Base-by-base conservation (phyloP, 2,329 filamentous ascomycete genomes). In the Colletotrichum navitas region DNA sequence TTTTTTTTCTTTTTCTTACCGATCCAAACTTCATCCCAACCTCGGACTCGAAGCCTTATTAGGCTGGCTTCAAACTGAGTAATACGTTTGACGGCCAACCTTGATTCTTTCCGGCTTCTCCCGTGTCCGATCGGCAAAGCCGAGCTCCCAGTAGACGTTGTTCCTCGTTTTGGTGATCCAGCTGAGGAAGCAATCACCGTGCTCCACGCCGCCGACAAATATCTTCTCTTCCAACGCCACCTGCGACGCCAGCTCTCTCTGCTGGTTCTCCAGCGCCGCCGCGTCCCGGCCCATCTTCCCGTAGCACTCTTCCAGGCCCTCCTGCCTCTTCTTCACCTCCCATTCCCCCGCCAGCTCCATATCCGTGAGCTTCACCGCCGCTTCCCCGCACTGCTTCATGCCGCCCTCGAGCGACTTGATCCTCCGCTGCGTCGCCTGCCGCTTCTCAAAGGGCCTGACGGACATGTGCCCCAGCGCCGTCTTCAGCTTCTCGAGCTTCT, bases 131-230 rank as follows among this genome's bases (percentile, higher is more conserved):
- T 39, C 60, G 32, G n/a, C n/a, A 24, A 63, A 63, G 16, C 49
- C 18, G 12, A 63, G 45, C 60, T 63, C 60, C 47, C 32, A 51
- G 14, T 32, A 21, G 21, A 63, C 47, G 11, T 47, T 36, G 32
- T 52, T 41, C n/a, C 49, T 63, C 24, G 34, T 51, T 47, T 63
- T 51, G 32, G 36, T 29, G 45, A 63, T 51, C 60, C 60, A 63
- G 32, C 36, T 16, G 45, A 51, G 26, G 10, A 63, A 39, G 5
- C 18, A n/a, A 14, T 49, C 45, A 16, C 45, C 60, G n/a, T 51
- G 45, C 16, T 5, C 34, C 12, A 29, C 47, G 5, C 60, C 60
- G 18, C 24, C 34, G 1, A 51, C 34, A 29, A 63, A 63, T 5
- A 52, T 63, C 45, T 41, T 63, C 21, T 63, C 45, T 12, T 63